These are phyloP conservation scores for Neofusicoccum kwambonambiense DNA, from an alignment of 2,329 filamentous ascomycete genomes.

Conservation along the genomic window DNA sequence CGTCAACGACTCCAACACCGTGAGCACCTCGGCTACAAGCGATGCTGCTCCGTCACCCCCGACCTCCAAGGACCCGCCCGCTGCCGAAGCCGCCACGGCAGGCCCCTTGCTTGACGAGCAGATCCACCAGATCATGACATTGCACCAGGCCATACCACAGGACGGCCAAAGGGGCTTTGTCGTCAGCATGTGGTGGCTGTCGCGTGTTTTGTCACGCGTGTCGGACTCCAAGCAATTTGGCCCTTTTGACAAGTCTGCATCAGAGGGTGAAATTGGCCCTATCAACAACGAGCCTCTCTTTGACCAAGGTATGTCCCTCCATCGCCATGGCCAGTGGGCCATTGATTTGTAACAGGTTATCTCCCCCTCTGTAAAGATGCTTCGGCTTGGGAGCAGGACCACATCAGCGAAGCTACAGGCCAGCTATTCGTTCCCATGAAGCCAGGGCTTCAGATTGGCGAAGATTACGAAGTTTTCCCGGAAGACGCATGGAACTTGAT, in stretches of 20 bases:
- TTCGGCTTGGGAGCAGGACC: conserved; percentile 15
- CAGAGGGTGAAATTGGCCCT: conserved; percentile 68
- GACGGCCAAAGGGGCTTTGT: conserved; percentile 76
- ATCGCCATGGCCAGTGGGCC: not conserved
- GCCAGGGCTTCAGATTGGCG: conserved; percentile 60
- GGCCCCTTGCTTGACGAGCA: conserved; percentile 58
- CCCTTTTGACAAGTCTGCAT: conserved; percentile 59
- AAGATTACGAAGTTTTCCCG: conserved; percentile 76
- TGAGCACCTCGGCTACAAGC: conserved; percentile 17
- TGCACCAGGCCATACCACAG: conserved; percentile 57
- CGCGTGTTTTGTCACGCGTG: conserved; percentile 66
- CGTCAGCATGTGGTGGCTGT: conserved; percentile 77
- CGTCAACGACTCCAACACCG: conserved; percentile 16
- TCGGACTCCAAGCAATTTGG: conserved; percentile 44
- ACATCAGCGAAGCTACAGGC: conserved; percentile 41
- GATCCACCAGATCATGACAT: conserved; percentile 66
- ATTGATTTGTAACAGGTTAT: not conserved
- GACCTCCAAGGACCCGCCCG: not conserved
- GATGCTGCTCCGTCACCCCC: conserved; percentile 15
- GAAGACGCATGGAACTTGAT: conserved; percentile 79
- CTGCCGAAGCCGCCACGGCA: not conserved
- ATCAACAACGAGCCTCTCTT: conserved; percentile 65
- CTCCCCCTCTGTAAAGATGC: not conserved
- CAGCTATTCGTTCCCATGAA: conserved; percentile 69
- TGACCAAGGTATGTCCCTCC: conserved; percentile 24